Percentiles rank a stretch among this genome's conserved stretches.
These are phyloP conservation scores for Ophiognomonia clavigignenti-juglandacearum DNA, from an alignment of 2,329 filamentous ascomycete genomes.

Conservation along the genomic window DNA sequence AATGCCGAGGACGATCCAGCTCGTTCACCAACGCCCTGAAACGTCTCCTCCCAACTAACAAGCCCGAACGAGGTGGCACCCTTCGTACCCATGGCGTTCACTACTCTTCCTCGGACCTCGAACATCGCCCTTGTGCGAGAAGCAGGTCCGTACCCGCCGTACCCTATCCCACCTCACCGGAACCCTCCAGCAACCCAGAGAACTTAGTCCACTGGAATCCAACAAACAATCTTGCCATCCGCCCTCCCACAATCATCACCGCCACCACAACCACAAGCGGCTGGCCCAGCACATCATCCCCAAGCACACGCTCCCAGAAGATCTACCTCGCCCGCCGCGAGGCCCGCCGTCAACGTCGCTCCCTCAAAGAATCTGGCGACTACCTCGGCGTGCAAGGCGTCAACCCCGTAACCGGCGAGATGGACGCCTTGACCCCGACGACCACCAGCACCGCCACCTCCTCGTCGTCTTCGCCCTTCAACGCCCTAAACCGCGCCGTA, in stretches of 20 bases:
- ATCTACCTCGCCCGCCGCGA: conserved; percentile 29
- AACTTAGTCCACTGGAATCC: conserved; percentile 31
- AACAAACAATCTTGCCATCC: conserved; percentile 17
- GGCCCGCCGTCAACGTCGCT: conserved; percentile 36
- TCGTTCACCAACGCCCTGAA: conserved; percentile 37
- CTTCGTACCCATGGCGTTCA: conserved; percentile 28
- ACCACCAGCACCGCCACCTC: conserved; percentile 2
- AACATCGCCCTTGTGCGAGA: not conserved
- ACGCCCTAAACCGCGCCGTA: conserved; percentile 27
- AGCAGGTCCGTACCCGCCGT: not conserved
- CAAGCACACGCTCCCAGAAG: conserved; percentile 13
- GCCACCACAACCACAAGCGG: conserved; percentile 1
- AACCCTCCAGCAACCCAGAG: conserved; percentile 21
- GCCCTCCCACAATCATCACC: not conserved
- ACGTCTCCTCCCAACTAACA: conserved; percentile 43
- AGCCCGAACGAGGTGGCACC: conserved; percentile 47
- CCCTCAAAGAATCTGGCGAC: conserved; percentile 50
- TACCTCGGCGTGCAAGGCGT: conserved; percentile 55
- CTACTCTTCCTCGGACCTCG: conserved; percentile 22
- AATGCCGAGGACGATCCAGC: conserved; percentile 14
- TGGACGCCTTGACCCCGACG: conserved; percentile 35
- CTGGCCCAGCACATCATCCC: not conserved
- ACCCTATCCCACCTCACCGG: not conserved
- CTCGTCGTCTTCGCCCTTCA: conserved; percentile 19
- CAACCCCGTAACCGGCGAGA: conserved; percentile 51